phyloP scores from a whole-genome alignment of 257 asterid species.

The Rhazya stricta region DNA sequence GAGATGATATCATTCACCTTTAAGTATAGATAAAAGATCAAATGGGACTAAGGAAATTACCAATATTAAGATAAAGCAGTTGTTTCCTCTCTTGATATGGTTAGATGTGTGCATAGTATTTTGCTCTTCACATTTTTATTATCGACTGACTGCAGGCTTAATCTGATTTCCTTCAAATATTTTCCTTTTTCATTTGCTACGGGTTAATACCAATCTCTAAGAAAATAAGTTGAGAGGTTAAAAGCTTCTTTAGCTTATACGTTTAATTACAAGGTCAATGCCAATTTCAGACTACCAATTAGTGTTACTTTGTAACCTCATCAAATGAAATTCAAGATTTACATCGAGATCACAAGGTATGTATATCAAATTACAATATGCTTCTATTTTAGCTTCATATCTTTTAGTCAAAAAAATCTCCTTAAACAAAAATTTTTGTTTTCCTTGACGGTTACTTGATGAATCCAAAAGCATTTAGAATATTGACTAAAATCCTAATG shows the following conservation, averaged over 20 bases:
- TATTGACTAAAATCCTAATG: too few species aligned
- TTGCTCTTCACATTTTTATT: background rate
- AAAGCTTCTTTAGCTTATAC: constrained; percentile 27
- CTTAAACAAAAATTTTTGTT: too few species aligned
- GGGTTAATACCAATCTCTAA: constrained; percentile 59
- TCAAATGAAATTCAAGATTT: too few species aligned
- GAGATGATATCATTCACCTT: background rate
- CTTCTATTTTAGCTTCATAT: too few species aligned
- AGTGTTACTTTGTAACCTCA: too few species aligned
- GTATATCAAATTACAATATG: too few species aligned
- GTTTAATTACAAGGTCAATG: constrained; percentile 21
- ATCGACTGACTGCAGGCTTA: background rate
- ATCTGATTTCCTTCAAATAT: background rate
- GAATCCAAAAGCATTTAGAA: too few species aligned
- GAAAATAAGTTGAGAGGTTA: constrained; percentile 49
- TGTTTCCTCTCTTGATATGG: background rate
- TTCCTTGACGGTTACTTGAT: too few species aligned
- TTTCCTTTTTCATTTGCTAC: constrained; percentile 17
- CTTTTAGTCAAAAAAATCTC: too few species aligned
- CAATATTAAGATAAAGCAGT: background rate
- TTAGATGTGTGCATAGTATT: background rate
- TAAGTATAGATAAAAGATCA: too few species aligned
- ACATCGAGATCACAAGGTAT: too few species aligned
- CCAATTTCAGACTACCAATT: too few species aligned
- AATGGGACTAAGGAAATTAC: background rate